Evolutionary conservation across 148 eudicot genomes (phyloP), one percentile per base, ranked within the genome.

Genomic region (Talinum fruticosum): DNA sequence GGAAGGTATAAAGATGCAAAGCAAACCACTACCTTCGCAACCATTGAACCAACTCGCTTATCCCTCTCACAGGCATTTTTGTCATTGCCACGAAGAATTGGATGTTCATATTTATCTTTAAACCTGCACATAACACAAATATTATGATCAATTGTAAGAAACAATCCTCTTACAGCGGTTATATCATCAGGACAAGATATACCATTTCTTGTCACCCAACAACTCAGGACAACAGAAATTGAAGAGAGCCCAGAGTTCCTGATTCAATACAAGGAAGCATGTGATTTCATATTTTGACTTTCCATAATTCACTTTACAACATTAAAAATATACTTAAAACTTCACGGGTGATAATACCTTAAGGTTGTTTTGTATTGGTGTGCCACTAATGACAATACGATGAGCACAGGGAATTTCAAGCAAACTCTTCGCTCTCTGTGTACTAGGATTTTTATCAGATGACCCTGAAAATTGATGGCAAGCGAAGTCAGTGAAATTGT

Each of bases 191-290:
- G 71, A 8, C 10, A 19, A 23, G 45, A 65, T 65, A 77, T 90
- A 96, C 99, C 87, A 83, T 65, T 93, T 90, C 79, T 93, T 90
- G 85, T 96, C 98, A 51, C 99, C 99, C 72, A 96, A 78, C 73
- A 96, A 84, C 84, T 90, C 93, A 68, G 98, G 99, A 80, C 97
- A 93, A 75, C 93, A 93, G 79, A 96, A 96, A 81, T 86, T 86
- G 78, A 96, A 96, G 83, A 96, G 88, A 29, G 99, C 99, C 99
- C 99, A 96, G 49, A 96, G 82, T 86, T 93, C 99, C 99, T 93
- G 83, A 45, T 76, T 54, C 32, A 66, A 6, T 37, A 32, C 75
- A 79, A 30, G 28, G 69, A 68, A 81, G 69, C 36, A 77, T 26
- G 44, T 41, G 10, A 76, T 34, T 16, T 70, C 49, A 69, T 34